These are phyloP conservation scores for Xylariaceae sp. DNA, from an alignment of 2,329 filamentous ascomycete genomes.

Conservation along the genomic window DNA sequence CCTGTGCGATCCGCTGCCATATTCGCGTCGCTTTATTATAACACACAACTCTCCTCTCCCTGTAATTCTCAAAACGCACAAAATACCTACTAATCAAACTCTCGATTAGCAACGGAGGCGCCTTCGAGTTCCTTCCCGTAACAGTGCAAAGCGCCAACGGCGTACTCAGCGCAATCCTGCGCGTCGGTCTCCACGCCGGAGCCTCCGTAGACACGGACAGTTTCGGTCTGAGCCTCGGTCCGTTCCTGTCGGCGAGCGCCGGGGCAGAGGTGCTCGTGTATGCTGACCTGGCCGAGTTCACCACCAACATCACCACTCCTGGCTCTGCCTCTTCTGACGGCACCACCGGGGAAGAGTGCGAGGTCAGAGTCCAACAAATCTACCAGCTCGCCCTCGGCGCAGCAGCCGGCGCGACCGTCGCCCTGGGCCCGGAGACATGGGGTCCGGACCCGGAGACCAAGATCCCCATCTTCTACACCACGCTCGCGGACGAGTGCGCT, in stretches of 20 bases:
- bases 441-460: conserved; percentile 42
- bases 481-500: conserved; percentile 40
- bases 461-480: conserved; percentile 49
- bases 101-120: conserved; percentile 44
- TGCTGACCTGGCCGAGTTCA: conserved; percentile 49
- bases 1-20: neutral
- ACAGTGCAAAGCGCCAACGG: conserved; percentile 39
- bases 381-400: conserved; percentile 51
- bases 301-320: conserved; percentile 45
- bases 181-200: conserved; percentile 42
- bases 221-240: conserved; percentile 13
- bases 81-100: no score
- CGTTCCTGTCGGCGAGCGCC: conserved; percentile 28
- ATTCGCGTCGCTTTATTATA: neutral
- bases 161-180: conserved; percentile 42
- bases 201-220: conserved; percentile 26
- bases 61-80: no score
- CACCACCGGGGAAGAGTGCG: conserved; percentile 35
- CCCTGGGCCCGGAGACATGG: conserved; percentile 40
- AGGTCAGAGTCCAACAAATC: conserved; percentile 41
- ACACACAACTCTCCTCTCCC: no score
- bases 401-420: conserved; percentile 47
- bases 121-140: conserved; percentile 53
- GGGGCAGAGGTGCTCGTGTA: conserved; percentile 46
- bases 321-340: conserved; percentile 28